A percentile compares a stretch with the other conserved stretches of the same genome.
Evolutionary conservation across 1,284 basidiomycete species (phyloP).

Genomic region (Termitomyces sp.): DNA sequence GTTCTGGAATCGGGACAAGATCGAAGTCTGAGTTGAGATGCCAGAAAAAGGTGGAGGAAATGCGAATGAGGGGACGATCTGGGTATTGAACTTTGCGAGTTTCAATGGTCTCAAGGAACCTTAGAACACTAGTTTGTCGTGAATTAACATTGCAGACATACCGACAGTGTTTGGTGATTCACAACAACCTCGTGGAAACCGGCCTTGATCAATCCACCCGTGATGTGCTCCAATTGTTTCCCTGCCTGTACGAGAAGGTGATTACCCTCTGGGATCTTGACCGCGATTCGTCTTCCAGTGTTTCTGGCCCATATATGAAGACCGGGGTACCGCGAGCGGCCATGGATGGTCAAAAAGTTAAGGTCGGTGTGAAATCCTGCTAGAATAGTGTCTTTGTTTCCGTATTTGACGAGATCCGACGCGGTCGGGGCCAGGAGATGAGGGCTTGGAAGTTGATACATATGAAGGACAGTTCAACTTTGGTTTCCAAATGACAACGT

Average conservation of each 20-base stretch:
- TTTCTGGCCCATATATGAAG: constrained; percentile 91
- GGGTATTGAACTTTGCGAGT: constrained; percentile 54
- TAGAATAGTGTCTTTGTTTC: constrained; percentile 72
- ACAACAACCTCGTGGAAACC: constrained; percentile 91
- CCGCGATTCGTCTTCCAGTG: constrained; percentile 80
- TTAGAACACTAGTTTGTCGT: background rate
- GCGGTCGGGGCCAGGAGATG: constrained; percentile 90
- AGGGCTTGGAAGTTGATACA: constrained; percentile 45
- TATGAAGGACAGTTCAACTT: background rate
- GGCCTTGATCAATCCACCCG: constrained; percentile 84
- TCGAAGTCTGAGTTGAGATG: constrained; percentile 84
- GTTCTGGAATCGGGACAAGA: constrained; percentile 55
- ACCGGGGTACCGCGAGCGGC: constrained; percentile 80
- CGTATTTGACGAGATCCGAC: constrained; percentile 78
- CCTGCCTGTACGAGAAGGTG: constrained; percentile 84
- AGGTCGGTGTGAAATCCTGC: constrained; percentile 89
- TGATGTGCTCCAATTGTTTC: constrained; percentile 87
- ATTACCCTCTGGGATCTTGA: constrained; percentile 72
- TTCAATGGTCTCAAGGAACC: constrained; percentile 54
- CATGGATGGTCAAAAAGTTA: constrained; percentile 86
- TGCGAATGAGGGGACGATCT: constrained; percentile 80
- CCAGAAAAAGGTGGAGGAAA: constrained; percentile 94
- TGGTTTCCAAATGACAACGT: constrained; percentile 21
- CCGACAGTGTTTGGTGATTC: constrained; percentile 71
- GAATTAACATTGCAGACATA: constrained; percentile 27